A percentile compares a stretch with the other conserved stretches of the same genome.
These are phyloP conservation scores for Phyllosticta capitalensis DNA, from an alignment of 2,329 filamentous ascomycete species.

Conservation along the genomic window DNA sequence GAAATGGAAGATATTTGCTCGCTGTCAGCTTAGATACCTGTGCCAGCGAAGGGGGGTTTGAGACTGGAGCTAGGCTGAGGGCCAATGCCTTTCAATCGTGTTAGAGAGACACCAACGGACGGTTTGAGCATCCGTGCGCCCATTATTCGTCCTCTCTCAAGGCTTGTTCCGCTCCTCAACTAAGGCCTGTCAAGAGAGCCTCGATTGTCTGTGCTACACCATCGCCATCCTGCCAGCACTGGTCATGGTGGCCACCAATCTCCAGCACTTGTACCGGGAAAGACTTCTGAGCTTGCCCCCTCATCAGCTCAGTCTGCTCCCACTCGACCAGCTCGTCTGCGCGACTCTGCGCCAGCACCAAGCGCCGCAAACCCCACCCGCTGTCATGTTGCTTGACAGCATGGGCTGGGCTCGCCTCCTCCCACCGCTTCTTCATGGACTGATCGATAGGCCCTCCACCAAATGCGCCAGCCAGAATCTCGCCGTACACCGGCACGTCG, in stretches of 20 bases:
- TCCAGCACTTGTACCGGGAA: slow-evolving; percentile 36
- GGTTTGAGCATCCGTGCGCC: too few species aligned
- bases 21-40: too few species aligned
- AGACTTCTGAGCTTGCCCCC: slow-evolving; percentile 36
- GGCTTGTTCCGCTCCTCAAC: too few species aligned
- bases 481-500: slow-evolving; percentile 44
- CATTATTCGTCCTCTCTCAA: too few species aligned
- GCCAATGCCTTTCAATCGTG: too few species aligned
- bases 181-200: slow-evolving; percentile 22
- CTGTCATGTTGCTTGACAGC: slow-evolving; percentile 30
- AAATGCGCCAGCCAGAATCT: slow-evolving; percentile 53
- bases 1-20: too few species aligned
- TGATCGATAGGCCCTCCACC: slow-evolving; percentile 27
- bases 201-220: slow-evolving; percentile 41
- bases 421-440: slow-evolving; percentile 36
- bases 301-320: slow-evolving; percentile 51
- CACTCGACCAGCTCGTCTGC: slow-evolving; percentile 42
- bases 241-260: slow-evolving; percentile 52
- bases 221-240: slow-evolving; percentile 51
- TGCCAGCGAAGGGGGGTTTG: too few species aligned
- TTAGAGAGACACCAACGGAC: too few species aligned
- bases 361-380: slow-evolving; percentile 15
- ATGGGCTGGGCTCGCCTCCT: slow-evolving; percentile 44
- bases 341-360: slow-evolving; percentile 37
- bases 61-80: too few species aligned